Percentiles rank a stretch among this genome's conserved stretches.
Conservation (phyloP, 1,284 basidiomycete species). For the Heterobasidion annosum region DNA sequence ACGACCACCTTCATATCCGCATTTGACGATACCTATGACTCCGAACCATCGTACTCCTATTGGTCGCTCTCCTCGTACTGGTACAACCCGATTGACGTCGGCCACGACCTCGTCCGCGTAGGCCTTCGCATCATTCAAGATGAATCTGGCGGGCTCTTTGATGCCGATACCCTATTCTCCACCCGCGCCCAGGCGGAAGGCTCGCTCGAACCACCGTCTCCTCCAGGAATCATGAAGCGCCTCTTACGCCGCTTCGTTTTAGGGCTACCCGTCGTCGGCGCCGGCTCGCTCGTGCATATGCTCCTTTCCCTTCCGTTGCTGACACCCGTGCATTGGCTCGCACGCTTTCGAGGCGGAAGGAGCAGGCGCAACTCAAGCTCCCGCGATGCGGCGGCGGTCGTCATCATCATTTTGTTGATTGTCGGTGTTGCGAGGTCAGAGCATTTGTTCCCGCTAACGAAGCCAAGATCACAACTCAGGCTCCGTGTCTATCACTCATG, state of each 20-base stretch:
- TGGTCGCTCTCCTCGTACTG: slow-evolving; percentile 13
- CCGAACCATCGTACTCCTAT: slow-evolving; percentile 35
- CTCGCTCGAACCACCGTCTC: slow-evolving; percentile 11
- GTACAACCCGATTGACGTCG: slow-evolving; percentile 48
- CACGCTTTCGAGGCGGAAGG: slow-evolving; percentile 49
- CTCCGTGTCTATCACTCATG: not conserved
- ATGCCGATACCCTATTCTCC: slow-evolving; percentile 7
- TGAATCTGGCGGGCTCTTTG: slow-evolving; percentile 19
- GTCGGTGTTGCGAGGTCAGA: slow-evolving; percentile 56
- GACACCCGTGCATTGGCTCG: slow-evolving; percentile 57
- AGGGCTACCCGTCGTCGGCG: slow-evolving; percentile 69
- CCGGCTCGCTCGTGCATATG: slow-evolving; percentile 67
- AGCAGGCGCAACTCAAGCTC: slow-evolving; percentile 35
- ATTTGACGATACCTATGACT: slow-evolving; percentile 33
- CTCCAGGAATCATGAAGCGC: slow-evolving; percentile 38
- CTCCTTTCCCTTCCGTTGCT: slow-evolving; percentile 45
- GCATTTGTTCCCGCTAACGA: slow-evolving; percentile 1
- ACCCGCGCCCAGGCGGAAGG: not conserved
- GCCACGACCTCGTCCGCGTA: slow-evolving; percentile 53
- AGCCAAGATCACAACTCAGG: not conserved
- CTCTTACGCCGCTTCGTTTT: slow-evolving; percentile 62
- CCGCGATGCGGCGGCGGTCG: slow-evolving; percentile 52
- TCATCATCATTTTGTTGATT: slow-evolving; percentile 54
- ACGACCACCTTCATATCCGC: slow-evolving; percentile 56
- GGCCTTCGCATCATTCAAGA: slow-evolving; percentile 59